Evolutionary conservation across 306 rosid genomes (phyloP), one percentile per base, ranked within the genome.

Genomic region (Lathyrus aphaca): DNA sequence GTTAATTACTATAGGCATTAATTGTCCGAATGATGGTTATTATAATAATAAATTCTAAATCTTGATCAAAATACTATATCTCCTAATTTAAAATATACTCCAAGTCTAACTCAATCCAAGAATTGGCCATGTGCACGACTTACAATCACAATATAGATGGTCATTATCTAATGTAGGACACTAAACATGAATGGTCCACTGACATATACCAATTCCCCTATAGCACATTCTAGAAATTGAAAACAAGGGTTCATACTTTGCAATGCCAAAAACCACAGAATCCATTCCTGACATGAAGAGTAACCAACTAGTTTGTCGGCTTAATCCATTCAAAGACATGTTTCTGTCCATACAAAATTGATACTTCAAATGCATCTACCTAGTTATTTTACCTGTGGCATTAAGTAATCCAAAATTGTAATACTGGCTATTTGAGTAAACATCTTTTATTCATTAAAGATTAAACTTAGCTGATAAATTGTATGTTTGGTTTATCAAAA

Each of bases 321-420:
- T 68, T 51, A 71, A 27, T 68, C 48, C 44, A 16, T 37, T 58
- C 27, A 67, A 56, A 69, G 74, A 53, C 56, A 50, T 6, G 19
- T 17, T 56, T 56, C 38, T 40, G 79, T 80, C 89, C 91, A 82
- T 89, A 86, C 43, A 76, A 69, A 80, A 14, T 25, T 53, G 45
- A 44, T 67, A 51, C 66, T 74, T 40, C 49, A 2, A 64, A 51
- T 49, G 78, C 66, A 73, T 29, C 66, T 60, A 49, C 18, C 19
- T 63, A 16, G 54, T 69, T 40, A 63, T 73, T 43, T 29, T 64
- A 65, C 15, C 12, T 15, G 35, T 54, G 35, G 6, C 66, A 74
- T 58, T 55, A 60, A 55, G 40, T 54, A 45, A 72, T 12, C 39
- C 18, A 42, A 69, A 66, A 74, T 77, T 16, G 12, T 9, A 16